phyloP scores from a whole-genome alignment of 805 yeast genomes.

The Metschnikowia cerradonensis region DNA sequence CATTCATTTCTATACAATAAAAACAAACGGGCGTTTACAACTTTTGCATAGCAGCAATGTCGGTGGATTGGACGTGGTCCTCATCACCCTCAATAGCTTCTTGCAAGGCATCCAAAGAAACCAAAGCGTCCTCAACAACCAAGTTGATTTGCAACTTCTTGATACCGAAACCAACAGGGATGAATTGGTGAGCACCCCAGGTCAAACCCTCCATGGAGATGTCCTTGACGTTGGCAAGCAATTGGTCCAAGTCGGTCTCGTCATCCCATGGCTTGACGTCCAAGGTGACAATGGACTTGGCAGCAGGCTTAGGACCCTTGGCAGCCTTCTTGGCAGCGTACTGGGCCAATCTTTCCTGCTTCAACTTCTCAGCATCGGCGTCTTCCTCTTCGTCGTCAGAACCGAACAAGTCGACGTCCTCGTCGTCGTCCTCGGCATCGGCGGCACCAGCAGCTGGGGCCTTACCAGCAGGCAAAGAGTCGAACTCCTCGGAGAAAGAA shows the following conservation, averaged over 20 bases:
- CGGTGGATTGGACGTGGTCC: slow-evolving; percentile 99
- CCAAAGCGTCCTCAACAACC: slow-evolving; percentile 96
- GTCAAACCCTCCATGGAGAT: slow-evolving; percentile 87
- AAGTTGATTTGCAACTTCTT: slow-evolving; percentile 97
- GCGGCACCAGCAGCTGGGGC: slow-evolving; percentile 56
- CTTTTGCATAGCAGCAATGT: slow-evolving; percentile 97
- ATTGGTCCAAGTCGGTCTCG: slow-evolving; percentile 90
- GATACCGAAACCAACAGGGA: slow-evolving; percentile 99
- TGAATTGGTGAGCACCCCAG: slow-evolving; percentile 97
- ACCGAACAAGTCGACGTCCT: slow-evolving; percentile 93
- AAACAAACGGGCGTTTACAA: slow-evolving; percentile 49
- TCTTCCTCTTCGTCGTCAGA: slow-evolving; percentile 93
- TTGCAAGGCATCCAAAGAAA: slow-evolving; percentile 88
- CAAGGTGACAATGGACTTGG: slow-evolving; percentile 93
- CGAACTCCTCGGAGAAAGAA: slow-evolving; percentile 83
- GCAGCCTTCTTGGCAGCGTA: slow-evolving; percentile 97
- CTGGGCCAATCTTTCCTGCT: slow-evolving; percentile 96
- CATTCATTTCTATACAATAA: slow-evolving; percentile 23
- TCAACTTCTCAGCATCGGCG: slow-evolving; percentile 94
- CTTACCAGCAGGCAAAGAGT: slow-evolving; percentile 72
- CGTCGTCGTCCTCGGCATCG: slow-evolving; percentile 70
- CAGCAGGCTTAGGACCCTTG: slow-evolving; percentile 97
- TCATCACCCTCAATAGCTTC: slow-evolving; percentile 79
- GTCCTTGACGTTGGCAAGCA: slow-evolving; percentile 81
- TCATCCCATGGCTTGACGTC: slow-evolving; percentile 99